Base-by-base conservation (phyloP, 148 eudicot genomes). In the Arbutus unedo region DNA sequence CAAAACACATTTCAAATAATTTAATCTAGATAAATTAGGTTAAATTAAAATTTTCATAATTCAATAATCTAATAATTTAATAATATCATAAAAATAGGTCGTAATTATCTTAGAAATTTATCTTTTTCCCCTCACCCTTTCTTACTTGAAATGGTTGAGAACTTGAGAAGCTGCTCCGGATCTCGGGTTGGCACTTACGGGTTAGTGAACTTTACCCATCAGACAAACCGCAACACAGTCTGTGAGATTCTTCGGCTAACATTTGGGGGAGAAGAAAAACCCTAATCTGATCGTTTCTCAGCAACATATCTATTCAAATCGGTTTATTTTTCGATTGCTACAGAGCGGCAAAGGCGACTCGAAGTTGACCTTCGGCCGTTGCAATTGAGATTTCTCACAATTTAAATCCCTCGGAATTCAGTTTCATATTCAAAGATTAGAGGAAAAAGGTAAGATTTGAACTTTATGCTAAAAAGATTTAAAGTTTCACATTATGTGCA, bases 381-480 rank as follows among this genome's bases (percentile, higher is more conserved):
- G 71, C 71, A 66, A 4, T 66, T 66, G 71, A 23, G 68, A 23
- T 62, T 62, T 62, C 38, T 62, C 68, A 0, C 38, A 8, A 9
- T 62, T 38, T 3, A 9, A 62, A 62, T 31, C 71, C 44, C 43
- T 31, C 23, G 2, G 6, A 66, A 31, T 66, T 25, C 16, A 3
- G 18, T 25, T 66, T 66, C 71, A 4, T 38, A 4, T 43, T 25
- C 71, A 31, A 66, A 25, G 43, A 31, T 31, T 13, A 31, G 44
- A 11, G 23, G 13, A 66, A 3, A 31, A 66, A 43, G 71, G 25
- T 25, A 4, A 66, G 44, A 25, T 66, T 66, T 66, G 2, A 66
- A 66, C 71, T 25, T 82, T 82, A 94, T 94, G 94, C 88, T 91
- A 16, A 90, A 84, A 81, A 87, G 90, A 80, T 79, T 75, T 23